These are phyloP conservation scores for Cadophora malorum DNA, from an alignment of 2,329 filamentous ascomycete species.

Conservation along the genomic window DNA sequence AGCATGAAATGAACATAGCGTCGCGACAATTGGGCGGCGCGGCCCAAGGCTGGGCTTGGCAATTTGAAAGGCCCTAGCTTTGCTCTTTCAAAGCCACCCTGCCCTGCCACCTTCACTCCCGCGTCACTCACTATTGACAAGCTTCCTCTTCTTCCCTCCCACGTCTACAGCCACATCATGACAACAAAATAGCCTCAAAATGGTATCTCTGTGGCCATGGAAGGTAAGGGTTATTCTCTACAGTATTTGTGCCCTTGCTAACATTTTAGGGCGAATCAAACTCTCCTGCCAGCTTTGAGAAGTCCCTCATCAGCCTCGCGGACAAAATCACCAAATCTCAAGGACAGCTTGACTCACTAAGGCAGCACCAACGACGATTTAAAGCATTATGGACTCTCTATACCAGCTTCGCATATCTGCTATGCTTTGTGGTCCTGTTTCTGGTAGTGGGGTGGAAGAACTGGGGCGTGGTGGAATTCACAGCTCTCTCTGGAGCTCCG, in stretches of 20 bases:
- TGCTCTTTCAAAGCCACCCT: conserved; percentile 6
- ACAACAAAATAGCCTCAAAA: conserved; percentile 47
- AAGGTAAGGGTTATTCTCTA: conserved; percentile 58
- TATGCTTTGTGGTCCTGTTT: conserved; percentile 81
- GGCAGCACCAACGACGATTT: conserved; percentile 75
- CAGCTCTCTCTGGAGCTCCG: conserved; percentile 78
- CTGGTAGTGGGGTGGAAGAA: conserved; percentile 85
- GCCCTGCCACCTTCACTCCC: background rate
- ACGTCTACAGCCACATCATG: background rate
- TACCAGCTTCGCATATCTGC: conserved; percentile 85
- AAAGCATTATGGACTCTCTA: conserved; percentile 92
- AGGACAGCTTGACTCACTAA: conserved; percentile 73
- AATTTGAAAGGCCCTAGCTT: background rate
- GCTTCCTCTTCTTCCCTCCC: background rate
- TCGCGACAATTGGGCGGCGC: conserved; percentile 1
- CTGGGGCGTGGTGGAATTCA: conserved; percentile 79
- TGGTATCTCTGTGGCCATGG: conserved; percentile 90
- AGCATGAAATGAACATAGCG: background rate
- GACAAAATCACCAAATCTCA: conserved; percentile 80
- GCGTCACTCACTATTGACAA: conserved; percentile 10
- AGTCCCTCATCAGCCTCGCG: conserved; percentile 81
- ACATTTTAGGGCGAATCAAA: conserved; percentile 70
- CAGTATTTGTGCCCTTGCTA: conserved; percentile 29
- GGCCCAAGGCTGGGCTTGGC: conserved; percentile 15
- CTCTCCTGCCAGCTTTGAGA: conserved; percentile 93